Conservation (phyloP, 805 yeast species). For the Candida easanensis region DNA sequence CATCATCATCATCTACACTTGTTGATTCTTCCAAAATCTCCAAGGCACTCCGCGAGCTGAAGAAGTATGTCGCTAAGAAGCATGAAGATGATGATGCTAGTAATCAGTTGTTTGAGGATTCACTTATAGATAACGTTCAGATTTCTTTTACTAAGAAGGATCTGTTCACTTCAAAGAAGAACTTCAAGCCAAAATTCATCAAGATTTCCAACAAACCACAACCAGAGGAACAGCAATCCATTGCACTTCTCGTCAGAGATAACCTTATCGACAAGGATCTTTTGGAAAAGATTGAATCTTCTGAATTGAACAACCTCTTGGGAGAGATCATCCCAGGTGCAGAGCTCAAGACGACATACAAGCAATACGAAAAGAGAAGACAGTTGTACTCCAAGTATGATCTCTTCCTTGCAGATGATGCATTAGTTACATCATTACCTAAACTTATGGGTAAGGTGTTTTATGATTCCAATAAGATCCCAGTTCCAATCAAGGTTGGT, state of each 20-base stretch:
- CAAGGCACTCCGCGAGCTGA: slow-evolving; percentile 64
- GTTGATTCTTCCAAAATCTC: slow-evolving; percentile 33
- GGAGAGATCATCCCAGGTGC: slow-evolving; percentile 62
- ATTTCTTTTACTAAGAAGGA: slow-evolving; percentile 65
- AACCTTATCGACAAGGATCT: slow-evolving; percentile 36
- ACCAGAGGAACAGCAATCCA: slow-evolving; percentile 38
- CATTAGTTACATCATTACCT: slow-evolving; percentile 76
- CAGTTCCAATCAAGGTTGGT: slow-evolving; percentile 58
- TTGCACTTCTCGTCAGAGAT: slow-evolving; percentile 73
- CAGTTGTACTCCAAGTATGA: slow-evolving; percentile 67
- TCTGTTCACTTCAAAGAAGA: slow-evolving; percentile 54
- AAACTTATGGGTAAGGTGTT: slow-evolving; percentile 79
- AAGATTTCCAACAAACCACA: slow-evolving; percentile 39
- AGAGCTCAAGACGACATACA: slow-evolving; percentile 79
- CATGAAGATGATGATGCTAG: slow-evolving; percentile 34
- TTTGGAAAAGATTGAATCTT: slow-evolving; percentile 27
- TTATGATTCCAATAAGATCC: slow-evolving; percentile 60
- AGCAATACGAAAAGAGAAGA: slow-evolving; percentile 86
- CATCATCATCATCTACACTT: slow-evolving; percentile 6
- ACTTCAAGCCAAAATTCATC: slow-evolving; percentile 36
- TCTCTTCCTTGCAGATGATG: slow-evolving; percentile 81
- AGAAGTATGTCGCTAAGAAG: slow-evolving; percentile 47
- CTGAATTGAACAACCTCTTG: slow-evolving; percentile 29
- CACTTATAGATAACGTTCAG: slow-evolving; percentile 43
- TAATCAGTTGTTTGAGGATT: slow-evolving; percentile 57